Evolutionary conservation across 345 rosid species (phyloP), one percentile per base, ranked within the genome.

Genomic region (Eucalyptus curtisii): DNA sequence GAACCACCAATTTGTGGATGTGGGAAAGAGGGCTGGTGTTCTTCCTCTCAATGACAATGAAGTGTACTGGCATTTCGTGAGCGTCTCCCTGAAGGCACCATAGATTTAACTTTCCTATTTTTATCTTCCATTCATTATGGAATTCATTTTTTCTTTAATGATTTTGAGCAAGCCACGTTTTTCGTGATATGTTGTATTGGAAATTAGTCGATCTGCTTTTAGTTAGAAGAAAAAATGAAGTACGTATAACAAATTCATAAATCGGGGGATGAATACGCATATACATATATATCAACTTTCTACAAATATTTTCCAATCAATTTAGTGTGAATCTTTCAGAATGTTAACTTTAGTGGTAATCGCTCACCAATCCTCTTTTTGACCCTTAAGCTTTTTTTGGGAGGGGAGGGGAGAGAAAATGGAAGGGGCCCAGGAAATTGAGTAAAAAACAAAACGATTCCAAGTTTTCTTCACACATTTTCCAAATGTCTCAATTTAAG

Each of bases 11-110:
- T 92, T 87, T 48, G 89, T 90, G 6, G 94, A 89, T 55, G 88
- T 17, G 19, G 90, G 92, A 25, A 90, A 87, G 64, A 88, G 93
- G 86, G 92, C 86, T 27, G 94, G 89, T 14, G 20, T 88, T 42
- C 64, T 90, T 22, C 91, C 91, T 37, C 48, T 94, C 76, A 91
- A 89, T 89, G 90, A 91, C 40, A 88, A 42, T 15, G 94, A 93
- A 33, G 11, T 92, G 25, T 92, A 88, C 52, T 93, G 92, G 93
- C 88, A 86, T 44, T 48, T 93, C 13, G 2, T 5, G 68, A 86
- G 40, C 82, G 90, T 37, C 79, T 87, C 13, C 66, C 90, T 30
- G 22, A 90, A 88, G 94, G 93, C 91, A 25, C 22, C 79, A 7
- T 66, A 31, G 6, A 66, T 66, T 13, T 64, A 4, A n/a, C 33